These are phyloP conservation scores for Patellaria atrata DNA, from an alignment of 495 filamentous ascomycete genomes.

Conservation along the genomic window DNA sequence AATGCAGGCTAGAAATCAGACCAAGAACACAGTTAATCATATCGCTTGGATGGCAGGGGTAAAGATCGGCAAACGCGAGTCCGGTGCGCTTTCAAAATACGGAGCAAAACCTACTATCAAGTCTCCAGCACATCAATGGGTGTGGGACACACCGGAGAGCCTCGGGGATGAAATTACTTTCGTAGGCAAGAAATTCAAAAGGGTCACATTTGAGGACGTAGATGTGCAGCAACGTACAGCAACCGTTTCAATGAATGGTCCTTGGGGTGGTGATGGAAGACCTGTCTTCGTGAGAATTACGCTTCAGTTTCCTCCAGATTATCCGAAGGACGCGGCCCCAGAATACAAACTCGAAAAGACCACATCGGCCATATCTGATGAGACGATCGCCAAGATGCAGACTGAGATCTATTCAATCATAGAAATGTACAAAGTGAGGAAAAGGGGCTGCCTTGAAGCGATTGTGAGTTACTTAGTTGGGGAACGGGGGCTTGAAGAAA, in stretches of 20 bases:
- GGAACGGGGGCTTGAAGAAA: constrained; percentile 62
- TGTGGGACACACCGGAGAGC: constrained; percentile 66
- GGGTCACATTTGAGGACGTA: constrained; percentile 77
- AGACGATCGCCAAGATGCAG: constrained; percentile 46
- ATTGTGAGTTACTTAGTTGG: constrained; percentile 72
- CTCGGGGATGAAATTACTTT: constrained; percentile 78
- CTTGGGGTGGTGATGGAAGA: constrained; percentile 60
- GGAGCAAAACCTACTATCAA: constrained; percentile 6
- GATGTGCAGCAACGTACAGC: constrained; percentile 59
- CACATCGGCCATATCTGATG: constrained; percentile 52
- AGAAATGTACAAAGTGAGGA: constrained; percentile 48
- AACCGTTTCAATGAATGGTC: constrained; percentile 67
- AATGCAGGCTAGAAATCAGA: constrained; percentile 46
- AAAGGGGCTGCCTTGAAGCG: constrained; percentile 69
- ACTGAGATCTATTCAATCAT: constrained; percentile 57
- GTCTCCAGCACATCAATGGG: constrained; percentile 21
- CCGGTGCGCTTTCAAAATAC: constrained; percentile 1
- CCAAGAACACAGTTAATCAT: constrained; percentile 50
- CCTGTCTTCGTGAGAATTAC: constrained; percentile 64
- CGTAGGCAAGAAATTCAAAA: constrained; percentile 66
- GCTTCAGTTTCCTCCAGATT: constrained; percentile 63
- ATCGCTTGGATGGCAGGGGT: constrained; percentile 93
- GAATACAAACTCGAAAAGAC: constrained; percentile 61
- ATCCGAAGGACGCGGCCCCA: constrained; percentile 47
- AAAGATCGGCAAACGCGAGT: constrained; percentile 49